Evolutionary conservation across 768 basidiomycete genomes (phyloP).

Genomic region (Collybiopsis luxurians): DNA sequence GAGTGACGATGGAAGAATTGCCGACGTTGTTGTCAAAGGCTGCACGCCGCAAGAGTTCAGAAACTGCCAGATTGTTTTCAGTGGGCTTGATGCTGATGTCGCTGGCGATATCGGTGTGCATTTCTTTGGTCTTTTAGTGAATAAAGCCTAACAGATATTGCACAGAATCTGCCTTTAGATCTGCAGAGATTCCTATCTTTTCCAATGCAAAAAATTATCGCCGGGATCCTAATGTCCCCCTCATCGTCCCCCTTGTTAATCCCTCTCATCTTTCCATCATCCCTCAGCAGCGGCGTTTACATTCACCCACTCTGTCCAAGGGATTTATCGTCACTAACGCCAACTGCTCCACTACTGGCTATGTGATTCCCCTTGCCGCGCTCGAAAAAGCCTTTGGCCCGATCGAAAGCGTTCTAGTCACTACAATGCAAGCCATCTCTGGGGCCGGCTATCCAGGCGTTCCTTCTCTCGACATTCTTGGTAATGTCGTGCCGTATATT

Average conservation of each 20-base stretch:
- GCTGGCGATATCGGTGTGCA: constrained; percentile 89
- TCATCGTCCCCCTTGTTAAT: constrained; percentile 97
- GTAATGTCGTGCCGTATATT: constrained; percentile 96
- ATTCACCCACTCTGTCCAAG: constrained; percentile 63
- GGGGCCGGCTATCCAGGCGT: constrained; percentile 98
- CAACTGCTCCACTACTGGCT: constrained; percentile 95
- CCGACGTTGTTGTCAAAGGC: constrained; percentile 61
- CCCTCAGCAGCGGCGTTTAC: constrained; percentile 72
- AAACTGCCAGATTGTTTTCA: constrained; percentile 87
- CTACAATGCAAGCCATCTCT: constrained; percentile 97
- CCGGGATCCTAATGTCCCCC: constrained; percentile 87
- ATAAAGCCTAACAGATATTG: not conserved
- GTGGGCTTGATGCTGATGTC: constrained; percentile 92
- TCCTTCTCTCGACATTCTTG: constrained; percentile 83
- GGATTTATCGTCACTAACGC: constrained; percentile 99
- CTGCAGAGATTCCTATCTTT: constrained; percentile 88
- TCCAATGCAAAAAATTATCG: constrained; percentile 98
- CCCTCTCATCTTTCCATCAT: constrained; percentile 81
- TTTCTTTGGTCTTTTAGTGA: not conserved
- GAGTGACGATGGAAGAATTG: constrained; percentile 22
- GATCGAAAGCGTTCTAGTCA: constrained; percentile 87
- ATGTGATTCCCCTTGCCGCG: constrained; percentile 87
- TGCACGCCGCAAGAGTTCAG: constrained; percentile 77
- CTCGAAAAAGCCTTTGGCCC: constrained; percentile 92
- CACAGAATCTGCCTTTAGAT: constrained; percentile 80